phyloP scores from a whole-genome alignment of 306 rosid species.

The Ochetophila trinervis region DNA sequence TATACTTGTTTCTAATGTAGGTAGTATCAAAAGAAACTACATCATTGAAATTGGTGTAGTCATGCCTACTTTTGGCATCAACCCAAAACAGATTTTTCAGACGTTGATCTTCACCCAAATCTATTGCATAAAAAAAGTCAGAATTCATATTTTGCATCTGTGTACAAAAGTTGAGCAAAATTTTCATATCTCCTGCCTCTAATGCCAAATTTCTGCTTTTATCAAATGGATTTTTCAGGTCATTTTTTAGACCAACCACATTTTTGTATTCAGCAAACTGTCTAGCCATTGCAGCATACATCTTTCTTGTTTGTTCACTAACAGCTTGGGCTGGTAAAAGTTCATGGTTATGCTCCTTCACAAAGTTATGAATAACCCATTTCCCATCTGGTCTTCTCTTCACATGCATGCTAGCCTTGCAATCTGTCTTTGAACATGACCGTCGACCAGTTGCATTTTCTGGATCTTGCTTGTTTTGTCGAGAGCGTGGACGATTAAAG shows the following conservation, averaged over 20 bases:
- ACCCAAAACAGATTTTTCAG: conserved; percentile 82
- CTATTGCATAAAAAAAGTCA: conserved; percentile 82
- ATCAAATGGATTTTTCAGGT: conserved; percentile 70
- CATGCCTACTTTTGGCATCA: conserved; percentile 94
- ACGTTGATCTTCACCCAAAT: conserved; percentile 87
- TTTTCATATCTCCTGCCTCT: conserved; percentile 76
- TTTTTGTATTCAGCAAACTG: conserved; percentile 94
- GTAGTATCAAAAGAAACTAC: conserved; percentile 87
- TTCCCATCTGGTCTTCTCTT: conserved; percentile 95
- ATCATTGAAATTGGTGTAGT: conserved; percentile 74
- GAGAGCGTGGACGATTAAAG: conserved; percentile 74
- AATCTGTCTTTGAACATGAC: conserved; percentile 93
- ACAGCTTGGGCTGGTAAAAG: conserved; percentile 99
- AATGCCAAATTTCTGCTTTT: conserved; percentile 77
- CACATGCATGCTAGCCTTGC: conserved; percentile 99
- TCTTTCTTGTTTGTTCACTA: conserved; percentile 95
- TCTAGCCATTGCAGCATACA: conserved; percentile 99
- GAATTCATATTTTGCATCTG: conserved; percentile 87
- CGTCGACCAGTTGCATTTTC: conserved; percentile 89
- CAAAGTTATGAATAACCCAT: conserved; percentile 96
- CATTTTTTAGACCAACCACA: conserved; percentile 86
- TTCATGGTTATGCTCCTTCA: conserved; percentile 95
- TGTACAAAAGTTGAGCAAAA: conserved; percentile 63
- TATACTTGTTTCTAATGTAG: conserved; percentile 78
- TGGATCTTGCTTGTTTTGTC: conserved; percentile 89